Percentiles rank a stretch among this genome's conserved stretches.
These are phyloP conservation scores for Dicorynia guianensis DNA, from an alignment of 306 rosid genomes.

Conservation along the genomic window DNA sequence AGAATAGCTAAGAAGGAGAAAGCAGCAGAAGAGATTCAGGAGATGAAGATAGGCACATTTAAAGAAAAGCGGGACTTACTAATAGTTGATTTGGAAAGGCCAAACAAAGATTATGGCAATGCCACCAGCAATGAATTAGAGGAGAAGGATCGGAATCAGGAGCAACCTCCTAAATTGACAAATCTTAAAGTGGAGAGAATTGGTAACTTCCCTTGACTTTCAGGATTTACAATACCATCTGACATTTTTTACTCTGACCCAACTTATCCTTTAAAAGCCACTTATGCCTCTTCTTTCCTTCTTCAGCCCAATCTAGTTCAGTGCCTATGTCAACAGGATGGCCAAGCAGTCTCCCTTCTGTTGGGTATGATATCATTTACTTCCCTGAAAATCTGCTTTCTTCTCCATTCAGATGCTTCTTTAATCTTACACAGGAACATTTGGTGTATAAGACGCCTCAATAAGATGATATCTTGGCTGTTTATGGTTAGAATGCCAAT, in stretches of 20 bases:
- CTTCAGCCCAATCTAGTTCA: constrained; percentile 48
- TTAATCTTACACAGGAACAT: background rate
- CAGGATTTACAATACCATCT: no score
- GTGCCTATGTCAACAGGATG: constrained; percentile 52
- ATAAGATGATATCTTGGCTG: no score
- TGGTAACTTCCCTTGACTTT: constrained; percentile 44
- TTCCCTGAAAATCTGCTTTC: constrained; percentile 31
- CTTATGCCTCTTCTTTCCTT: constrained; percentile 23
- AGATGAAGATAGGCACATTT: constrained; percentile 36
- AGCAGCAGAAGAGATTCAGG: constrained; percentile 43
- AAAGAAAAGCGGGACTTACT: constrained; percentile 48
- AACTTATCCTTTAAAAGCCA: constrained; percentile 32
- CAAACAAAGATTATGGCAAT: constrained; percentile 37
- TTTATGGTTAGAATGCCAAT: no score
- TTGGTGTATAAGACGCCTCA: no score
- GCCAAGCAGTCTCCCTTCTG: constrained; percentile 52
- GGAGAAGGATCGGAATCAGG: constrained; percentile 43
- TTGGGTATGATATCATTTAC: constrained; percentile 55
- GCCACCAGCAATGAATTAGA: constrained; percentile 38
- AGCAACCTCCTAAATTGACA: constrained; percentile 40
- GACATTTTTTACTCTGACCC: constrained; percentile 7
- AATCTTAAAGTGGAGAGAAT: constrained; percentile 46
- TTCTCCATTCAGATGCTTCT: constrained; percentile 28
- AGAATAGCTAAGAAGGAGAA: constrained; percentile 38
- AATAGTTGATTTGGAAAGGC: constrained; percentile 51